These are phyloP conservation scores for Centella asiatica DNA, from an alignment of 129 eudicot genomes.

Conservation along the genomic window DNA sequence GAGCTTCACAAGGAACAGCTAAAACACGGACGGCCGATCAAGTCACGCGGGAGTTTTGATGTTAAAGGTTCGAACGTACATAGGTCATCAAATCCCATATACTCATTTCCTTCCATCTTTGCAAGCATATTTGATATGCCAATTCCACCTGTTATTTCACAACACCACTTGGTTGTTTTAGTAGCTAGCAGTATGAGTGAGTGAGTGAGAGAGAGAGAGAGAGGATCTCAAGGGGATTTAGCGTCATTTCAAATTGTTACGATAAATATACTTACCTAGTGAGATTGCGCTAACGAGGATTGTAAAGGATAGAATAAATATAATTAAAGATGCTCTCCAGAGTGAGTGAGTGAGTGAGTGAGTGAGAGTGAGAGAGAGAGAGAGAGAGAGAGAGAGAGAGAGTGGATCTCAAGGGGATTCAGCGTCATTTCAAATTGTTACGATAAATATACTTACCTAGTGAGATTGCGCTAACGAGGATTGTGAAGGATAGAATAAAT, in stretches of 20 bases:
- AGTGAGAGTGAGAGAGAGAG: no score
- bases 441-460: background rate
- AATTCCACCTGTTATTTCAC: conserved; percentile 19
- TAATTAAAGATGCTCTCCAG: background rate
- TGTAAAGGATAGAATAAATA: background rate
- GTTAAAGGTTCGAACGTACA: conserved; percentile 5
- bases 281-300: background rate
- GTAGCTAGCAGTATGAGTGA: background rate
- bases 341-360: no score
- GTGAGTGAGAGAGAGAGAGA: background rate
- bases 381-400: background rate
- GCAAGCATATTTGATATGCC: conserved; percentile 24
- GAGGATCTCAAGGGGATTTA: background rate
- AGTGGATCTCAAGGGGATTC: background rate
- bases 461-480: conserved; percentile 4
- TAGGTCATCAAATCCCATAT: conserved; percentile 25
- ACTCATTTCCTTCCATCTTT: conserved; percentile 13
- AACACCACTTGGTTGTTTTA: background rate
- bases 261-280: background rate
- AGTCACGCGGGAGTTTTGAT: background rate
- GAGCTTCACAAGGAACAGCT: background rate
- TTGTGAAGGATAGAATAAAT: conserved; percentile 6
- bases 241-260: background rate
- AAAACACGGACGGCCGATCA: background rate
- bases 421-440: background rate